Base-by-base conservation (phyloP, 208 protist species). In the Trypanosoma lewisi region DNA sequence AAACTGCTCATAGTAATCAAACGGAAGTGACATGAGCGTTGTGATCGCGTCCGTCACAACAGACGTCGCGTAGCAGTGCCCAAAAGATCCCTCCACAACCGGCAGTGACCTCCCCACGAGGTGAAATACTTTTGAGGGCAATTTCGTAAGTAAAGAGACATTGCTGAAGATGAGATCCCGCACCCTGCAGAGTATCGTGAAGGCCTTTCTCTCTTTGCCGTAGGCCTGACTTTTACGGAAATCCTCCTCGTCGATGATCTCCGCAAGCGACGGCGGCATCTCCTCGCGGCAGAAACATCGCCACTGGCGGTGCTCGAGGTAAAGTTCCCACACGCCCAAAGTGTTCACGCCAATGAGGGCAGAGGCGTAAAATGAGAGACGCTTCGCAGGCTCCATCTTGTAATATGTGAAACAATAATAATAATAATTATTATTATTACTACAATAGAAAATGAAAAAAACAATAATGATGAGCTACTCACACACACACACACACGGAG, bases 1-100 rank as follows among this genome's bases (percentile, higher is more conserved):
- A 66, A 97, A 96, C 19, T 51, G 65, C 8, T 75, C n/a, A 66
- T 94, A 97, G 62, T 90, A 83, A 28, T 48, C 51, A 51, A 85
- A 89, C 1, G 92, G 92, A 11, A 94, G 64, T 4, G 71, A 65
- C 8, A 90, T 50, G 1, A 83, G 34, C 0, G 77, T 79, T 11
- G 71, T 31, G 5, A 91, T 36, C 25, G 80, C 44, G 62, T 87
- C 80, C 37, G 23, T 33, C 7, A 54, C 61, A 21, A 81, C 53
- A 6, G 72, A 19, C 59, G 69, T 82, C 0, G 76, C 53, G 59
- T 78, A 78, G 47, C 82, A 78, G 63, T 93, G 87, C 31, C 63
- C 31, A 53, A 94, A 90, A 11, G 79, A 85, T 23, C 78, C 78
- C 0, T 55, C 23, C 3, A 64, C 4, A 3, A 86, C 49, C 5